Conservation (phyloP, 2,329 filamentous ascomycete species). For the Pseudogymnoascus sp. region DNA sequence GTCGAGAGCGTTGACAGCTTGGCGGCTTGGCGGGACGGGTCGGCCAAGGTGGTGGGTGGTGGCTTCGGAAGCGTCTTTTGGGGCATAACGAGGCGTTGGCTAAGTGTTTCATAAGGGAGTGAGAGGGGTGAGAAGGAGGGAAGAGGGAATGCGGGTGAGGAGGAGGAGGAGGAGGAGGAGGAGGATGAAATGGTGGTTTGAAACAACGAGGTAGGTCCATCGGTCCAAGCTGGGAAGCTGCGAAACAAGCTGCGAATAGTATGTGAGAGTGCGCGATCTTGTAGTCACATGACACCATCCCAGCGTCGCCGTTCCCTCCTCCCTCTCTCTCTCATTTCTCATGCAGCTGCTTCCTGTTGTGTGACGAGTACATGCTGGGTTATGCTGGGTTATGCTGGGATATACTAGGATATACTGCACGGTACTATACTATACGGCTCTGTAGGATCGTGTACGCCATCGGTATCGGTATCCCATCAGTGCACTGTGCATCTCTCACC, state of each 20-base stretch:
- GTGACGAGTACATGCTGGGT: not conserved
- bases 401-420: not conserved
- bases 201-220: not conserved
- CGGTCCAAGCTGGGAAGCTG: not conserved
- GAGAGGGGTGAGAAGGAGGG: not conserved
- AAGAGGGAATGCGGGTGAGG: too few relatives aligned
- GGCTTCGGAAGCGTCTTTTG: not conserved
- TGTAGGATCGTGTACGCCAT: not conserved
- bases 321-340: not conserved
- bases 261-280: not conserved
- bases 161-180: not conserved
- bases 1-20: not conserved
- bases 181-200: not conserved
- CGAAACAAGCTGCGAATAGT: not conserved
- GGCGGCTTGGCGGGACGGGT: not conserved
- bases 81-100: not conserved
- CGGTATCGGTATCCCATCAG: not conserved
- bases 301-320: not conserved
- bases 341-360: not conserved
- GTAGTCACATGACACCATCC: constrained; percentile 2
- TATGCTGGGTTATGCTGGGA: too few relatives aligned
- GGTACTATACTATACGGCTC: not conserved
- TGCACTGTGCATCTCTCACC: too few relatives aligned
- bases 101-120: not conserved
- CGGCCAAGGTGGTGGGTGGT: not conserved